Percentiles rank a stretch among this genome's conserved stretches.
phyloP scores from a whole-genome alignment of 805 yeast species.

The Wickerhamiella cacticola region DNA sequence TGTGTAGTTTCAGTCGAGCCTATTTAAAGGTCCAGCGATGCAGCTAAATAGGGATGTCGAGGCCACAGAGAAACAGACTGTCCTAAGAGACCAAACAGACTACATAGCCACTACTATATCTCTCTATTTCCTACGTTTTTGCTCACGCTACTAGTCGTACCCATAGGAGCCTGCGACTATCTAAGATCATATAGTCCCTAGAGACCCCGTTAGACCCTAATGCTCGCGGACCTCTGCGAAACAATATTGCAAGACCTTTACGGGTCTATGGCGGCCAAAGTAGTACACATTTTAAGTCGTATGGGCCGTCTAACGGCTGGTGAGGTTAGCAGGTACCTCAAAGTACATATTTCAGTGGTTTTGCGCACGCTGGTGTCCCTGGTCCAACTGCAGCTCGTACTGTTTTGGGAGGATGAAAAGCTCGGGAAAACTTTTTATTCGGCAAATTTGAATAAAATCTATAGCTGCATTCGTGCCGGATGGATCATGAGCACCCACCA shows the following conservation, averaged over 20 bases:
- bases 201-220: neutral
- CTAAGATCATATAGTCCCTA: too few relatives aligned
- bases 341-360: conserved; percentile 39
- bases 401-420: conserved; percentile 42
- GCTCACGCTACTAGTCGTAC: too few relatives aligned
- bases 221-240: conserved; percentile 20
- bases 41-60: too few relatives aligned
- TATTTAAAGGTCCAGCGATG: too few relatives aligned
- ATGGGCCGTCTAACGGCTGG: conserved; percentile 52
- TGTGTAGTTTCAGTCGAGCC: too few relatives aligned
- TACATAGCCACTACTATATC: too few relatives aligned
- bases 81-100: too few relatives aligned
- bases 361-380: conserved; percentile 61
- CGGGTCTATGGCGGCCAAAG: conserved; percentile 65
- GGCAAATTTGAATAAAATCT: conserved; percentile 51
- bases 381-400: conserved; percentile 66
- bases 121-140: too few relatives aligned
- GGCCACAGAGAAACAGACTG: too few relatives aligned
- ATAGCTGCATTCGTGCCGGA: conserved; percentile 61
- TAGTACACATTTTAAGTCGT: conserved; percentile 49
- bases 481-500: conserved; percentile 34
- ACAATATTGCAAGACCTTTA: conserved; percentile 27
- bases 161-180: too few relatives aligned
- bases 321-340: conserved; percentile 40
- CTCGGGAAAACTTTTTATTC: conserved; percentile 36